Evolutionary conservation across 2,329 filamentous ascomycete species (phyloP).

Genomic region (Alternaria angustiovoidea): DNA sequence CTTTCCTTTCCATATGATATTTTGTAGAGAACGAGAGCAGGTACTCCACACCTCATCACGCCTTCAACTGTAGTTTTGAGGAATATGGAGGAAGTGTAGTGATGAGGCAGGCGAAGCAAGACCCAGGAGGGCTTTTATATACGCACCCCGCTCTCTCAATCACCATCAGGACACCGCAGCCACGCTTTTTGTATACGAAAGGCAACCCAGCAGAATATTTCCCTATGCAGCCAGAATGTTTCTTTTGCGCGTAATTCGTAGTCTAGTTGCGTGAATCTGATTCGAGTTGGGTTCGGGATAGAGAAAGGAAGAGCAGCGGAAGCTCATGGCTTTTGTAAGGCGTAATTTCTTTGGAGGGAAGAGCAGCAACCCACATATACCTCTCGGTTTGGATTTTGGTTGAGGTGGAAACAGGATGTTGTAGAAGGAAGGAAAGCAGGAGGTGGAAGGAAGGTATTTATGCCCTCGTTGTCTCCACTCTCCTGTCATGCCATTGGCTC

Average conservation of each 20-base stretch:
- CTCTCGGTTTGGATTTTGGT: no score
- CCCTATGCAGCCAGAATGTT: no score
- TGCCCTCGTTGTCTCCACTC: no score
- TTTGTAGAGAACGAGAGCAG: not conserved
- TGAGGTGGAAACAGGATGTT: not conserved
- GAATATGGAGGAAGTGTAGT: not conserved
- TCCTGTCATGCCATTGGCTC: no score
- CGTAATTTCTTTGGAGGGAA: no score
- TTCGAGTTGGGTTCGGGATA: rapidly evolving
- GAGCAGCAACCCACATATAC: no score
- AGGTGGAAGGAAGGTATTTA: not conserved
- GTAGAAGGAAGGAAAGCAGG: not conserved
- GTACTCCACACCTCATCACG: not conserved
- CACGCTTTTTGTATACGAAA: no score
- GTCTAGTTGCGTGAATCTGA: rapidly evolving
- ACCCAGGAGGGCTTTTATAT: not conserved
- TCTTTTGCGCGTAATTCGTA: rapidly evolving
- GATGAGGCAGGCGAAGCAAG: not conserved
- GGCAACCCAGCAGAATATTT: no score
- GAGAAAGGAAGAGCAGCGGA: rapidly evolving
- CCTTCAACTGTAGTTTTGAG: not conserved
- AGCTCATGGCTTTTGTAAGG: no score
- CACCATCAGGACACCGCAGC: no score
- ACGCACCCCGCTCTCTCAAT: no score
- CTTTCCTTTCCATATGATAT: rapidly evolving